Evolutionary conservation across 306 rosid genomes (phyloP).

Genomic region (Casuarina glauca): DNA sequence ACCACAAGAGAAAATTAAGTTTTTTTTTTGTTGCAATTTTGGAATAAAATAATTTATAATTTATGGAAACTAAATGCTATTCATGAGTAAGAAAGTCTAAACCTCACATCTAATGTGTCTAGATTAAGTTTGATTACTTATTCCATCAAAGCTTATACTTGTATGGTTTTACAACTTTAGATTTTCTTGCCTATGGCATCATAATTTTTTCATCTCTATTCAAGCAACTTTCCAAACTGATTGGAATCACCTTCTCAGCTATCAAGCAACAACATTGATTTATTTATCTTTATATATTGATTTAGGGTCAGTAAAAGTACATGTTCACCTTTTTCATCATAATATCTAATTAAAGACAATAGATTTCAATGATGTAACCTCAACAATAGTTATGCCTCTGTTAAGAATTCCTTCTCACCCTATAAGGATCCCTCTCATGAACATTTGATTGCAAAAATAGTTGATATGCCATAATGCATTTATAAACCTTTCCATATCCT

Average conservation of each 20-base stretch:
- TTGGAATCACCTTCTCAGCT: not conserved
- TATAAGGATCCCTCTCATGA: constrained; percentile 80
- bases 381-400: constrained; percentile 73
- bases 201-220: not conserved
- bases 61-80: not conserved
- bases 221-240: not conserved
- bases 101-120: not conserved
- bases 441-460: constrained; percentile 76
- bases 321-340: constrained; percentile 85
- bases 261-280: constrained; percentile 1
- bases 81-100: not conserved
- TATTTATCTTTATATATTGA: not conserved
- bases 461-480: constrained; percentile 63
- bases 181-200: too few species aligned
- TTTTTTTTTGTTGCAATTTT: constrained; percentile 20
- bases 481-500: constrained; percentile 82
- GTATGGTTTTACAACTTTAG: not conserved
- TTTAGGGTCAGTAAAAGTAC: constrained; percentile 29
- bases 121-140: constrained; percentile 10
- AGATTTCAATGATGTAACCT: constrained; percentile 87
- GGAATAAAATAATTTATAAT: constrained; percentile 5
- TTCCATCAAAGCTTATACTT: not conserved
- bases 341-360: constrained; percentile 73
- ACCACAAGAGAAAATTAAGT: not conserved
- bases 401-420: constrained; percentile 83